These are phyloP conservation scores for Shiraia bambusicola DNA, from an alignment of 2,329 filamentous ascomycete genomes.

Conservation along the genomic window DNA sequence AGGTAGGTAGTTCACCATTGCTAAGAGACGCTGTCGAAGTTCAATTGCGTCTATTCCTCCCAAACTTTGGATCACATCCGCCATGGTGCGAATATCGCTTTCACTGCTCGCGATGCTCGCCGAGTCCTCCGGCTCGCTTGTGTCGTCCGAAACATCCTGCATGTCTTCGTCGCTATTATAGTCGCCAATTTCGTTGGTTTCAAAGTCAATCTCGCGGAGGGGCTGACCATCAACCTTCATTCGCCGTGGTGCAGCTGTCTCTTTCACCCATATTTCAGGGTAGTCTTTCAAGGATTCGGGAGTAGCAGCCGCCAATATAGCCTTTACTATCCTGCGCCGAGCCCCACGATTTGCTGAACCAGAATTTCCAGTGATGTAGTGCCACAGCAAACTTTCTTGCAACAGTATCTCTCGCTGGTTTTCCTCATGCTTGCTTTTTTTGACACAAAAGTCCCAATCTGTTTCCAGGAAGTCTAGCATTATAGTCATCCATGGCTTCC, in stretches of 20 bases:
- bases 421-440: slow-evolving; percentile 24
- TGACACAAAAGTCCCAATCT: slow-evolving; percentile 63
- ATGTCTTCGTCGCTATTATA: slow-evolving; percentile 46
- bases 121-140: slow-evolving; percentile 9
- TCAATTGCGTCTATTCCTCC: slow-evolving; percentile 57
- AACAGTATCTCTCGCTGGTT: slow-evolving; percentile 36
- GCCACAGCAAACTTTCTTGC: slow-evolving; percentile 59
- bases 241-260: slow-evolving; percentile 55
- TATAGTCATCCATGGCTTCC: slow-evolving; percentile 77
- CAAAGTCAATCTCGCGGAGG: slow-evolving; percentile 60
- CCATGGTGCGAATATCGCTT: slow-evolving; percentile 1
- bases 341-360: slow-evolving; percentile 40
- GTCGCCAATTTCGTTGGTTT: slow-evolving; percentile 58
- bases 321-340: slow-evolving; percentile 60
- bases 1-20: slow-evolving; percentile 48
- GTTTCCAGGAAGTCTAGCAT: slow-evolving; percentile 76
- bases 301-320: slow-evolving; percentile 67
- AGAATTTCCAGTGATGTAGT: slow-evolving; percentile 55
- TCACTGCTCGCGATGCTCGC: background rate
- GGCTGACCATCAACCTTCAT: slow-evolving; percentile 56
- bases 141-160: slow-evolving; percentile 18
- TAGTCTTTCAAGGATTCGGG: slow-evolving; percentile 57
- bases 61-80: slow-evolving; percentile 28
- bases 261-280: slow-evolving; percentile 67
- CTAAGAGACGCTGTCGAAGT: slow-evolving; percentile 65